Percentiles rank a stretch among this genome's conserved stretches.
phyloP scores from a whole-genome alignment of 306 rosid species.

The Cicer arietinum region DNA sequence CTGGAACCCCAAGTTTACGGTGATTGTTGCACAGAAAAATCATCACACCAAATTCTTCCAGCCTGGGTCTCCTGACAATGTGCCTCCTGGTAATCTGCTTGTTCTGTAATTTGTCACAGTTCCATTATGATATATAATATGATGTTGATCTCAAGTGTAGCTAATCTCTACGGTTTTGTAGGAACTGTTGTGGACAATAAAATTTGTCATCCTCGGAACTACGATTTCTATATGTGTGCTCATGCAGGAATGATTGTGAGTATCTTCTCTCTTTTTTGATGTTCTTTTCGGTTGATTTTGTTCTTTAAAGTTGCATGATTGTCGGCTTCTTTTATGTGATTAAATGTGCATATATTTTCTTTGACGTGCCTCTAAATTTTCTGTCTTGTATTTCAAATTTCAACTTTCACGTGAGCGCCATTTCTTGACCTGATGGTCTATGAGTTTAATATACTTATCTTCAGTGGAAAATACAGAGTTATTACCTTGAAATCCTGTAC shows the following conservation, averaged over 20 bases:
- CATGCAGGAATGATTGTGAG: slow-evolving; percentile 99
- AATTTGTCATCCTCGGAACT: slow-evolving; percentile 86
- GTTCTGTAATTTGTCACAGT: not conserved
- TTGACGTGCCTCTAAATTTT: not conserved
- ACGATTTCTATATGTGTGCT: slow-evolving; percentile 91
- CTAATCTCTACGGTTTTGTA: slow-evolving; percentile 33
- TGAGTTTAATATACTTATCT: not conserved
- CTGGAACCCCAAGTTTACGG: slow-evolving; percentile 85
- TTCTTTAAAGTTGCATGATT: not conserved
- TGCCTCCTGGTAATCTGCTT: slow-evolving; percentile 69
- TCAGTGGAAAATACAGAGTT: not conserved
- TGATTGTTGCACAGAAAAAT: slow-evolving; percentile 88
- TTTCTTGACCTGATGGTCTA: too few species aligned
- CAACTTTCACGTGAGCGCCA: too few species aligned
- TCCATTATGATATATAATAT: not conserved
- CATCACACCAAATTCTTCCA: slow-evolving; percentile 95
- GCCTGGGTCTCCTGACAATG: slow-evolving; percentile 75
- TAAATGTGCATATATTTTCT: not conserved
- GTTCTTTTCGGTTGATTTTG: not conserved
- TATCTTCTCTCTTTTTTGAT: not conserved
- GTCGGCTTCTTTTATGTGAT: not conserved
- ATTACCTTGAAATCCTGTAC: not conserved
- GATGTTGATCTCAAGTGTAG: not conserved
- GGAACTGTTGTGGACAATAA: slow-evolving; percentile 91
- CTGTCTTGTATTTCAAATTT: too few species aligned